Base-by-base conservation (phyloP, 2,329 filamentous ascomycete genomes). In the Ophioceras dolichostomum region DNA sequence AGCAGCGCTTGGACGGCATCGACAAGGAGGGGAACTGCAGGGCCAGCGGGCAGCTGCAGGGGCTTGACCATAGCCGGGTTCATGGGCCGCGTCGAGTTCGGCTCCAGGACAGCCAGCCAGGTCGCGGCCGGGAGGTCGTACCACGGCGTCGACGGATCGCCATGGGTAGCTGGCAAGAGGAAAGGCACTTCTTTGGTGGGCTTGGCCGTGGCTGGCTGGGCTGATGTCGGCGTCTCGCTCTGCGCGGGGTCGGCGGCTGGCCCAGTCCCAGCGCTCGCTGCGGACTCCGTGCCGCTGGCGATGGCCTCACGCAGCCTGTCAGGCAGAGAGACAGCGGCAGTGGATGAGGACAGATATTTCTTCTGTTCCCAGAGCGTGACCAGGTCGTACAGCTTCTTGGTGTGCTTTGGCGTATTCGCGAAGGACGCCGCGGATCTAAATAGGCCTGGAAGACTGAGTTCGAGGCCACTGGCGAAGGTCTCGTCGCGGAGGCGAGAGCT, bases 121-220 rank as follows among this genome's bases (percentile, higher is more conserved):
- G 84, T 89, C 2, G 76, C 81, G 2, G 85, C 85, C 0, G 86
- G 86, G 1, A 93, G 63, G 45, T 94, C 85, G 58, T 87, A 83
- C 73, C 81, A 94, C 0, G 81, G 76, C 4, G 70, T 76, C 0
- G 73, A 70, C 2, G 69, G 60, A 51, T 93, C 83, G 29, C 87
- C 87, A 53, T 94, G 87, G 39, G 71, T 73, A 2, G 81, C 67
- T 16, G 87, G 87, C 55, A 94, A 70, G 20, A 80, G 57, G 49
- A 76, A 89, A 0, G 82, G 80, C 1, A 61, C 61, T 41, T 79
- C 66, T 47, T 73, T 79, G 13, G 17, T 45, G 44, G 3, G 43
- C 27, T 19, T 26, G 6, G 13, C n/a, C 9, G 33, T 28, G 32
- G 35, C 18, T 19, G 17, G 26, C 17, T 26, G 34, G 35, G 20